Conservation (phyloP, 2,329 filamentous ascomycete genomes). For the Ophiostoma angusticollis region DNA sequence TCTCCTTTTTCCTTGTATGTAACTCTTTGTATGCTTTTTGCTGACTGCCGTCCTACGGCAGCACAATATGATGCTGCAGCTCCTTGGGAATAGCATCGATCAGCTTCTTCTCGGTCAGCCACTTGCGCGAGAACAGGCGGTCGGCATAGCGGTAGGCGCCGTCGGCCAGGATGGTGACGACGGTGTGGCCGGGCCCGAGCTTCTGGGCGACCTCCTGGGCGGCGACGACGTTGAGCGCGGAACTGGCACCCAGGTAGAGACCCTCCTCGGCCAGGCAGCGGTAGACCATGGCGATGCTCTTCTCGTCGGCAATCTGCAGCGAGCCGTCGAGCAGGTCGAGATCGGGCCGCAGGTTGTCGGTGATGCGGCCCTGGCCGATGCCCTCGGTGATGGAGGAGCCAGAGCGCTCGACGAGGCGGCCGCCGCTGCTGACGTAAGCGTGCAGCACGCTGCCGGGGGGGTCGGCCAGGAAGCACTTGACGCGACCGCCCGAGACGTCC, state of each 20-base stretch:
- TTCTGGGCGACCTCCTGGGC: slow-evolving; percentile 89
- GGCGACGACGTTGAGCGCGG: slow-evolving; percentile 85
- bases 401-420: slow-evolving; percentile 64
- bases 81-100: slow-evolving; percentile 69
- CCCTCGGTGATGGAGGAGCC: slow-evolving; percentile 94
- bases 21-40: neutral
- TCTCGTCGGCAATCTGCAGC: slow-evolving; percentile 75
- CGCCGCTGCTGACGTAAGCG: slow-evolving; percentile 78
- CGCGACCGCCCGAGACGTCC: slow-evolving; percentile 60
- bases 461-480: slow-evolving; percentile 84
- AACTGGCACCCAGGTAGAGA: slow-evolving; percentile 87
- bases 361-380: slow-evolving; percentile 91
- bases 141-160: slow-evolving; percentile 97
- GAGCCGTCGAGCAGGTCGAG: slow-evolving; percentile 75
- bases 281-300: slow-evolving; percentile 97
- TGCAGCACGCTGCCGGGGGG: slow-evolving; percentile 89
- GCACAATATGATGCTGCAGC: slow-evolving; percentile 85
- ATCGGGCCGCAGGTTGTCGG: slow-evolving; percentile 84
- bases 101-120: slow-evolving; percentile 78
- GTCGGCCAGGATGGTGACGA: slow-evolving; percentile 89
- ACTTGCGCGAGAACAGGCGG: slow-evolving; percentile 79
- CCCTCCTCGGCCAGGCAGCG: slow-evolving; percentile 91
- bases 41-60: slow-evolving; percentile 42
- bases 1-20: neutral
- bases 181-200: slow-evolving; percentile 74